Evolutionary conservation across 371 early-diverging fungal species (phyloP), one percentile per base, ranked within the genome.

Genomic region (Aphelidium insulamus): DNA sequence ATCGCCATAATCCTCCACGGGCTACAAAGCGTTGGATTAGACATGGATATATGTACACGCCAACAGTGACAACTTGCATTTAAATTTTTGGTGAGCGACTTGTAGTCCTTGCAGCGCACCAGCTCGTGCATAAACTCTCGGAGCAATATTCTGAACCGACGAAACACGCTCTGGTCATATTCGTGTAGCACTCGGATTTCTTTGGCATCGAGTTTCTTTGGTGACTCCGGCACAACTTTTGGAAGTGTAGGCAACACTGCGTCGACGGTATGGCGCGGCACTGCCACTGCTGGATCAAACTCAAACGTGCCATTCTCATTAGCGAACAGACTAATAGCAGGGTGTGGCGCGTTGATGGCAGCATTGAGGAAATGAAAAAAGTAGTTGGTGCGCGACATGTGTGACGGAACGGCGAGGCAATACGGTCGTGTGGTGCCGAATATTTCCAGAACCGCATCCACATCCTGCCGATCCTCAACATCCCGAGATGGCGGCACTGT

Each of bases 61-160:
- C n/a, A n/a, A n/a, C n/a, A n/a, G n/a, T n/a, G n/a, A n/a, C n/a
- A n/a, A n/a, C n/a, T n/a, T n/a, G n/a, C n/a, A n/a, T n/a, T n/a
- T n/a, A n/a, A n/a, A n/a, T n/a, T n/a, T n/a, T n/a, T n/a, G n/a
- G n/a, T n/a, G n/a, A n/a, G n/a, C n/a, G n/a, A 59, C 36, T 48
- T 44, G 27, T 53, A 46, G 18, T 49, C 46, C 38, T 61, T 52
- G 32, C 43, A 45, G n/a, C n/a, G n/a, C n/a, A n/a, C n/a, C 15
- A 62, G 28, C 17, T 54, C 61, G 15, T 52, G 50, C 19, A 57
- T 45, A 19, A 68, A 56, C 9, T 35, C 44, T 0, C 68, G 52
- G 10, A 67, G 46, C 28, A 49, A 48, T 29, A 50, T 52, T 7
- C 61, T 49, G 10, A 67, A 43, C 33, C 64, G 59, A 2, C 55